A percentile compares a stretch with the other conserved stretches of the same genome.
These are phyloP conservation scores for Trichoderma simmonsii DNA, from an alignment of 2,329 filamentous ascomycete species.

Conservation along the genomic window DNA sequence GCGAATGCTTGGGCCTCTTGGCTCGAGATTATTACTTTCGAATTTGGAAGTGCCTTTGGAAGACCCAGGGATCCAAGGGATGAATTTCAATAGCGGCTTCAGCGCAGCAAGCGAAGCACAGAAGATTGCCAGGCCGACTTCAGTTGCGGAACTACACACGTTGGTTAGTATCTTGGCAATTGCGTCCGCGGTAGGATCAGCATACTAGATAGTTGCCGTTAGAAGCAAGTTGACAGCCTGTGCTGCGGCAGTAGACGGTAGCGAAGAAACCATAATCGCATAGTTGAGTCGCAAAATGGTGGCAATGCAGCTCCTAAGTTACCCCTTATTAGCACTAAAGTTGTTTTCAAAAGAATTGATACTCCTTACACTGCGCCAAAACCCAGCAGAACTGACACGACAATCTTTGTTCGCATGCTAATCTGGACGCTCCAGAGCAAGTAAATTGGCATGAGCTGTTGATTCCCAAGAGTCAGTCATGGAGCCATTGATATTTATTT, in stretches of 20 bases:
- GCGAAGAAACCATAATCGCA: not conserved
- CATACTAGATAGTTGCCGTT: not conserved
- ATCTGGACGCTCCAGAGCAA: constrained; percentile 7
- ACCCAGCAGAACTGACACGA: not conserved
- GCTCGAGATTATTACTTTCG: not conserved
- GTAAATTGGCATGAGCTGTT: not conserved
- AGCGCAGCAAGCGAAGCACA: not conserved
- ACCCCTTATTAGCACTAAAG: not conserved
- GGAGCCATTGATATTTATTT: not conserved
- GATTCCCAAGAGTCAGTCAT: not conserved
- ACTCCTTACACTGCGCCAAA: not conserved
- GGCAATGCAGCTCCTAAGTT: not conserved
- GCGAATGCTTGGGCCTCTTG: constrained; percentile 6
- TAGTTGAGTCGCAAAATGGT: constrained; percentile 2
- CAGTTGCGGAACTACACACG: not conserved
- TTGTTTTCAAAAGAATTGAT: not conserved
- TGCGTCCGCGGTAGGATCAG: not conserved
- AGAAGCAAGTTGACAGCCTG: not conserved
- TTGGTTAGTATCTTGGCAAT: not conserved
- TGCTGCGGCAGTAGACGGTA: not conserved
- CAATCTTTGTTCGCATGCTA: not conserved
- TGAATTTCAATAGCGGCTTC: not conserved
- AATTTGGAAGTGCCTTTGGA: constrained; percentile 1
- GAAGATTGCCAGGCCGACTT: constrained; percentile 1
- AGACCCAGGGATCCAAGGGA: not conserved